These are phyloP conservation scores for Pyrenophora graminea DNA, from an alignment of 2,329 filamentous ascomycete species.

Conservation along the genomic window DNA sequence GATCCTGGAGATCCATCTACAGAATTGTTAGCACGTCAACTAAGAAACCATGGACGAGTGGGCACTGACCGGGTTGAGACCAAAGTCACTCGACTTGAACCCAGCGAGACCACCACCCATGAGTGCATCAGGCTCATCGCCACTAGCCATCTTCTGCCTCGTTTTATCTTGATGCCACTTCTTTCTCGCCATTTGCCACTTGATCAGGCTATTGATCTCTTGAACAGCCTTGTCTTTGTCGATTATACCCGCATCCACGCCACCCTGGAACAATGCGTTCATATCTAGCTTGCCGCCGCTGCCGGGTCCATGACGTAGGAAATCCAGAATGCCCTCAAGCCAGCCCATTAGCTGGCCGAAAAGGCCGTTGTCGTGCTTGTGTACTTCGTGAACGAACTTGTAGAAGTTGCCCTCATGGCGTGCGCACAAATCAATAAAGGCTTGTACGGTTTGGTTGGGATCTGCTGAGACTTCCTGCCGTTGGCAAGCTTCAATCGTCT, in stretches of 20 bases:
- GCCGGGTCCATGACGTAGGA: constrained; percentile 79
- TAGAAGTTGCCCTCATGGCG: constrained; percentile 97
- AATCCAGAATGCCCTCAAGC: constrained; percentile 94
- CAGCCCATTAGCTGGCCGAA: constrained; percentile 97
- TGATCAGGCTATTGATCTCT: constrained; percentile 84
- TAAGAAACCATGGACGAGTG: not conserved
- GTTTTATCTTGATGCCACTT: constrained; percentile 99
- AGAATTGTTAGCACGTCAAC: constrained; percentile 11
- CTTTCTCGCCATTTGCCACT: constrained; percentile 94
- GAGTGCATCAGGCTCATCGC: constrained; percentile 50
- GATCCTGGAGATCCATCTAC: constrained; percentile 76
- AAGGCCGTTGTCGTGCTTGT: constrained; percentile 92
- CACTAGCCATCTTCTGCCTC: constrained; percentile 94
- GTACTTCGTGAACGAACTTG: constrained; percentile 98
- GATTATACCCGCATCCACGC: constrained; percentile 67
- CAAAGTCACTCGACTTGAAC: constrained; percentile 86
- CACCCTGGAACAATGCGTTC: constrained; percentile 88
- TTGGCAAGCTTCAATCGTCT: constrained; percentile 71
- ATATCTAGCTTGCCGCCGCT: constrained; percentile 86
- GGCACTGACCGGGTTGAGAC: constrained; percentile 71
- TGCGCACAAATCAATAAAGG: constrained; percentile 95
- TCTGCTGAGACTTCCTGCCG: constrained; percentile 85
- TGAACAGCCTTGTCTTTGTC: constrained; percentile 72
- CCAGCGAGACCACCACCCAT: constrained; percentile 49
- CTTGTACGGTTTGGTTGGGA: constrained; percentile 96